Evolutionary conservation across 345 rosid species (phyloP).

Genomic region (Litchi chinensis): DNA sequence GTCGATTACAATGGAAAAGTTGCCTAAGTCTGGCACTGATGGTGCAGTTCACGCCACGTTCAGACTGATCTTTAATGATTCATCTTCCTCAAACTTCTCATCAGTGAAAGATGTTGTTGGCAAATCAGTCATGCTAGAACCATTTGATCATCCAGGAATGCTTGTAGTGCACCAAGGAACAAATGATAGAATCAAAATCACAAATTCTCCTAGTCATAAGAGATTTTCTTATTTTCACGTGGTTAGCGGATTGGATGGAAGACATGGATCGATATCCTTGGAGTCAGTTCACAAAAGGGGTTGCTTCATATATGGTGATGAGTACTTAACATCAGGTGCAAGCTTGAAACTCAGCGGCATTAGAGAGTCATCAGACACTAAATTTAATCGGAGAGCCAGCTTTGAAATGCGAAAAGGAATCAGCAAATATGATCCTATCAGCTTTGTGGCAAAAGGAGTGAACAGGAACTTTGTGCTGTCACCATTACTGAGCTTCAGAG

Average conservation of each 20-base stretch:
- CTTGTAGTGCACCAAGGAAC: slow-evolving; percentile 36
- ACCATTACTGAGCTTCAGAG: slow-evolving; percentile 49
- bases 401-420: slow-evolving; percentile 33
- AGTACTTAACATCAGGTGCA: slow-evolving; percentile 17
- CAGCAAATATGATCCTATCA: slow-evolving; percentile 43
- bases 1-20: slow-evolving; percentile 38
- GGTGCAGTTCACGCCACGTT: slow-evolving; percentile 44
- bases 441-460: slow-evolving; percentile 46
- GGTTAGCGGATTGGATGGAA: slow-evolving; percentile 46
- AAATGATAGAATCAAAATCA: slow-evolving; percentile 20
- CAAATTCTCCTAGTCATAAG: neutral
- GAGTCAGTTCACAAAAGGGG: slow-evolving; percentile 36
- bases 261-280: slow-evolving; percentile 33
- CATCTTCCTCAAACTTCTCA: slow-evolving; percentile 12
- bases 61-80: slow-evolving; percentile 33
- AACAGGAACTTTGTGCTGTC: slow-evolving; percentile 39
- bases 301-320: slow-evolving; percentile 36
- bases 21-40: slow-evolving; percentile 41
- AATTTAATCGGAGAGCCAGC: slow-evolving; percentile 36
- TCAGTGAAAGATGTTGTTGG: slow-evolving; percentile 26
- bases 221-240: slow-evolving; percentile 30
- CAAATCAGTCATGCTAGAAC: slow-evolving; percentile 44
- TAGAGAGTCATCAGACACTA: neutral
- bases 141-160: slow-evolving; percentile 52
- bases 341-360: slow-evolving; percentile 39